phyloP scores from a whole-genome alignment of 2,329 filamentous ascomycete species.

The Basipetospora sp. region DNA sequence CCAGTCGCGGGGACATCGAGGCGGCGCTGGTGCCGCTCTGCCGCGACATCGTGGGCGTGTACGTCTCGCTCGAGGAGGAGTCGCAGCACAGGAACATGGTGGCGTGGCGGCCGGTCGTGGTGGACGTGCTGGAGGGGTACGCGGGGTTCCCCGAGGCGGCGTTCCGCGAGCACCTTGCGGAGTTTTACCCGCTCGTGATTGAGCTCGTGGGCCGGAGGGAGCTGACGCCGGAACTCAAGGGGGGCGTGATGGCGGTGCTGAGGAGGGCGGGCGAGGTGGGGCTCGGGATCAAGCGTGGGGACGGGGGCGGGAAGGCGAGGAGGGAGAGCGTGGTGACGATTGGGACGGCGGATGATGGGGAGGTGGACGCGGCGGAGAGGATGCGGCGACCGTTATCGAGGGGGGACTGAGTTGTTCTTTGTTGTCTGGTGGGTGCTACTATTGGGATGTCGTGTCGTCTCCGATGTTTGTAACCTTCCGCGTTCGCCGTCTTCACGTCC shows the following conservation, averaged over 20 bases:
- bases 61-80: constrained; percentile 79
- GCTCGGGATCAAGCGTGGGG: constrained; percentile 40
- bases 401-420: too few species aligned
- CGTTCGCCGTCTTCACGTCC: too few species aligned
- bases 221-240: constrained; percentile 62
- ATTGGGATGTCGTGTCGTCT: too few species aligned
- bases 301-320: constrained; percentile 24
- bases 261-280: constrained; percentile 69
- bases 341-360: constrained; percentile 11
- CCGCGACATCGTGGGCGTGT: constrained; percentile 80
- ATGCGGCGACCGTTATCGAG: constrained; percentile 9
- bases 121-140: constrained; percentile 90
- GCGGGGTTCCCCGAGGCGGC: constrained; percentile 65
- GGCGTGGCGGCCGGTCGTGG: constrained; percentile 92
- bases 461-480: too few species aligned
- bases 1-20: constrained; percentile 71
- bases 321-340: constrained; percentile 27
- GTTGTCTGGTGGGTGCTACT: too few species aligned
- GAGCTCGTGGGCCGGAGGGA: constrained; percentile 65
- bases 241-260: constrained; percentile 62
- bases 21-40: constrained; percentile 85
- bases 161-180: constrained; percentile 63
- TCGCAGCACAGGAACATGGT: constrained; percentile 93
- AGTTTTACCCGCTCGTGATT: constrained; percentile 76
- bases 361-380: constrained; percentile 18